These are phyloP conservation scores for Myriosclerotinia duriaeana DNA, from an alignment of 2,329 filamentous ascomycete genomes.

Conservation along the genomic window DNA sequence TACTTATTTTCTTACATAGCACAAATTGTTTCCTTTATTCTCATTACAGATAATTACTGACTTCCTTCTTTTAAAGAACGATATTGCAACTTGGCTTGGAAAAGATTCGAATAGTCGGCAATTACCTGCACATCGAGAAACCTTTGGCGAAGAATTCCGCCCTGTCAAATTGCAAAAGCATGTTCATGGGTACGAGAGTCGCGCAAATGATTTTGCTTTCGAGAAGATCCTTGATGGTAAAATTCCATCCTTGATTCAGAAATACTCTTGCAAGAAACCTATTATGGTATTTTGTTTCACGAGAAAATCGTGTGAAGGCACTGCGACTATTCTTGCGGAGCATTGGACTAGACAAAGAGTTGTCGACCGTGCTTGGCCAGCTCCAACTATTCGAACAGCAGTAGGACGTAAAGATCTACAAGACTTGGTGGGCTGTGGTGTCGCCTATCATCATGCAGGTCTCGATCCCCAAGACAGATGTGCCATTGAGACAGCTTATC, in stretches of 20 bases:
- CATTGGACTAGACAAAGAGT: constrained; percentile 58
- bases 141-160: constrained; percentile 76
- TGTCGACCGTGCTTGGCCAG: constrained; percentile 61
- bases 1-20: too few species aligned
- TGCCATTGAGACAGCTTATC: constrained; percentile 65
- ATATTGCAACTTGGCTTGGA: constrained; percentile 79
- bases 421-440: constrained; percentile 52
- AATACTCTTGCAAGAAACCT: constrained; percentile 69
- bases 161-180: constrained; percentile 75
- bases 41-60: neutral
- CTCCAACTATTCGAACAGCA: constrained; percentile 51
- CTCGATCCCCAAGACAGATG: constrained; percentile 63
- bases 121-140: constrained; percentile 64
- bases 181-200: constrained; percentile 68
- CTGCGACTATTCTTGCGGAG: constrained; percentile 65
- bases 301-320: constrained; percentile 65
- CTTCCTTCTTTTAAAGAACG: constrained; percentile 44
- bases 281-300: constrained; percentile 84
- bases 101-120: constrained; percentile 58
- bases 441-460: constrained; percentile 82
- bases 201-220: constrained; percentile 71
- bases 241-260: constrained; percentile 63
- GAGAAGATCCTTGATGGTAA: constrained; percentile 67
- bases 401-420: constrained; percentile 62
- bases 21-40: too few species aligned